Percentiles rank a stretch among this genome's conserved stretches.
Evolutionary conservation across 192 early-diverging fungal genomes (phyloP).

Genomic region (Glomus cerebriforme): DNA sequence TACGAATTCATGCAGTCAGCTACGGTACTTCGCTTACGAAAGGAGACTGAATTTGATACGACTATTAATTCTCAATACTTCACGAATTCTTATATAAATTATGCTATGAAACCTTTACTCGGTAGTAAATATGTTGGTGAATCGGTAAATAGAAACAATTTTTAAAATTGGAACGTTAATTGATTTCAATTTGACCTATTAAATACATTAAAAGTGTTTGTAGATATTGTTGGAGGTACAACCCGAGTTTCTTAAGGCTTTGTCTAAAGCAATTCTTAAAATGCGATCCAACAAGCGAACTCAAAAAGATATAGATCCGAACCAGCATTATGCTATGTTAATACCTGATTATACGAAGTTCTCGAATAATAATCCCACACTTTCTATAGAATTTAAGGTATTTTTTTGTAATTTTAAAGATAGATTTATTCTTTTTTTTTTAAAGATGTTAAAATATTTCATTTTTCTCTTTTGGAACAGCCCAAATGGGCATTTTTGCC

Average conservation of each 20-base stretch:
- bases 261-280: constrained; percentile 36
- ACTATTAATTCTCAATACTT: not conserved
- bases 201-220: not conserved
- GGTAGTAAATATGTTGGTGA: not conserved
- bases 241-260: constrained; percentile 42
- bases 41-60: not conserved
- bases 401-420: not conserved
- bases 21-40: constrained; percentile 44
- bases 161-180: constrained; percentile 24
- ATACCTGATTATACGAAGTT: constrained; percentile 49
- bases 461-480: constrained; percentile 30
- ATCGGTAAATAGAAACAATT: not conserved
- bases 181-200: not conserved
- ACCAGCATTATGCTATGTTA: constrained; percentile 47
- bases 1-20: constrained; percentile 9
- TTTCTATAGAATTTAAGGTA: constrained; percentile 59
- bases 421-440: not conserved
- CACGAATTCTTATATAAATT: not conserved
- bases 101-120: constrained; percentile 2
- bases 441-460: not conserved
- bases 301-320: constrained; percentile 48
- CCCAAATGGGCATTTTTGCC: constrained; percentile 79
- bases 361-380: constrained; percentile 4
- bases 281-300: constrained; percentile 48
- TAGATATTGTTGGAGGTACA: constrained; percentile 41